Conservation (phyloP, 2,329 filamentous ascomycete species). For the Cadophora sp. region DNA sequence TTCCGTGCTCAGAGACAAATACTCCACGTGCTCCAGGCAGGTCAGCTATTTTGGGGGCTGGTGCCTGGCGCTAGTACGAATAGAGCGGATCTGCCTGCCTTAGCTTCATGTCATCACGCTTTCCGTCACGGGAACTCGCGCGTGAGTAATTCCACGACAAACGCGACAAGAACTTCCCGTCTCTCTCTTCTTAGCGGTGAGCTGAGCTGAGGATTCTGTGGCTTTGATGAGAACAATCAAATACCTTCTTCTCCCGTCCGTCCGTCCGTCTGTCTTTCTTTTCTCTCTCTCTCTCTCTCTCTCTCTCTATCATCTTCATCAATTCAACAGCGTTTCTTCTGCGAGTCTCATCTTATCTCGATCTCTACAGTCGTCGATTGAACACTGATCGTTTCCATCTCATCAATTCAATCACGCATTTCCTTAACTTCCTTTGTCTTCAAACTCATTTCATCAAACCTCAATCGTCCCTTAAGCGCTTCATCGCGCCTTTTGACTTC, state of each 20-base stretch:
- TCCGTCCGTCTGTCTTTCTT: constrained; percentile 2
- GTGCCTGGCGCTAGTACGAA: too few species aligned
- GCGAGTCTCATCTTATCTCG: background rate
- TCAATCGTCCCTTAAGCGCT: constrained; percentile 2
- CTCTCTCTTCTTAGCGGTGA: background rate
- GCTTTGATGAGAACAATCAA: constrained; percentile 11
- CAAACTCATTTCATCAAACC: background rate
- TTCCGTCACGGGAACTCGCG: constrained; percentile 27
- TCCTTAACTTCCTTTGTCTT: background rate
- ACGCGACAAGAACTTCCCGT: background rate
- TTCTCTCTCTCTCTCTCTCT: constrained; percentile 2
- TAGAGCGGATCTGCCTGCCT: too few species aligned
- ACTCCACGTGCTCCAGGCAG: background rate
- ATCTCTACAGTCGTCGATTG: background rate
- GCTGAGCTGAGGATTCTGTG: constrained; percentile 13
- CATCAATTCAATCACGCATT: background rate
- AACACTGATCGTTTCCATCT: background rate
- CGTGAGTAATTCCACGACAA: constrained; percentile 22
- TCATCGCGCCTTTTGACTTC: background rate
- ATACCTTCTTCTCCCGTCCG: constrained; percentile 16
- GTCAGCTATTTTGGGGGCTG: too few species aligned
- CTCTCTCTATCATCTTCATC: constrained; percentile 1
- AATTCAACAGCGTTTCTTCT: constrained; percentile 13
- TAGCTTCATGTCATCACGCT: background rate
- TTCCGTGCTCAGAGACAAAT: too few species aligned